A percentile compares a stretch with the other conserved stretches of the same genome.
Conservation (phyloP, 768 basidiomycete species). For the Flagelloscypha sp. region DNA sequence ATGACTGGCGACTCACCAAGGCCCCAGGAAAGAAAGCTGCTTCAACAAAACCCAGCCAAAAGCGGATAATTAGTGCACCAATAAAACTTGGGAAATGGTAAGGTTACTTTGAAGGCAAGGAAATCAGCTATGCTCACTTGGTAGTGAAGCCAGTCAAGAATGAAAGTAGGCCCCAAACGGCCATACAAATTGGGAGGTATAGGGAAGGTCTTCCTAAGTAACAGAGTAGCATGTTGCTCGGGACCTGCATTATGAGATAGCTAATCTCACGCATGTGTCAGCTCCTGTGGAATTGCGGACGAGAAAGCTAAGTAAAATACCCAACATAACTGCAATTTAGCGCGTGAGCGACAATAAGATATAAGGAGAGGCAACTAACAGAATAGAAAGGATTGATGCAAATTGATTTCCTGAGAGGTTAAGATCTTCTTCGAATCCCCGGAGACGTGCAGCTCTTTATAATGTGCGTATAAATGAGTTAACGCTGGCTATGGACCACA, state of each 20-base stretch:
- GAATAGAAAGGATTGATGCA: slow-evolving; percentile 55
- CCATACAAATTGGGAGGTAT: slow-evolving; percentile 63
- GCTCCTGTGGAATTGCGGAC: not conserved
- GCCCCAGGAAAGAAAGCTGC: slow-evolving; percentile 40
- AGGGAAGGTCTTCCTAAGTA: slow-evolving; percentile 59
- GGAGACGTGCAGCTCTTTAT: slow-evolving; percentile 58
- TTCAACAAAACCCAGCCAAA: slow-evolving; percentile 46
- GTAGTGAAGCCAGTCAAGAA: slow-evolving; percentile 37
- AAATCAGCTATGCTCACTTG: slow-evolving; percentile 14
- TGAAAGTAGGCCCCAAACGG: slow-evolving; percentile 62
- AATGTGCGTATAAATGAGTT: not conserved
- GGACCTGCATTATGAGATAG: slow-evolving; percentile 75
- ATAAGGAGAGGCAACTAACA: slow-evolving; percentile 54
- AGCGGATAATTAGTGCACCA: slow-evolving; percentile 36
- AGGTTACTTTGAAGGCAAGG: not conserved
- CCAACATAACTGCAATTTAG: too few relatives aligned
- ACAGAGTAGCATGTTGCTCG: slow-evolving; percentile 75
- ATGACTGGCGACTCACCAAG: slow-evolving; percentile 27
- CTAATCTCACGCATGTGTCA: slow-evolving; percentile 19
- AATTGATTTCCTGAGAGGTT: slow-evolving; percentile 56
- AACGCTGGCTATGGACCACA: not conserved
- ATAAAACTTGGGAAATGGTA: slow-evolving; percentile 23
- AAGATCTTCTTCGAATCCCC: slow-evolving; percentile 65
- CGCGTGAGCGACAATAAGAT: too few relatives aligned
- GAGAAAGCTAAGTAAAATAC: slow-evolving; percentile 12